Evolutionary conservation across 2,329 filamentous ascomycete genomes (phyloP).

Genomic region (Myotisia sp.): DNA sequence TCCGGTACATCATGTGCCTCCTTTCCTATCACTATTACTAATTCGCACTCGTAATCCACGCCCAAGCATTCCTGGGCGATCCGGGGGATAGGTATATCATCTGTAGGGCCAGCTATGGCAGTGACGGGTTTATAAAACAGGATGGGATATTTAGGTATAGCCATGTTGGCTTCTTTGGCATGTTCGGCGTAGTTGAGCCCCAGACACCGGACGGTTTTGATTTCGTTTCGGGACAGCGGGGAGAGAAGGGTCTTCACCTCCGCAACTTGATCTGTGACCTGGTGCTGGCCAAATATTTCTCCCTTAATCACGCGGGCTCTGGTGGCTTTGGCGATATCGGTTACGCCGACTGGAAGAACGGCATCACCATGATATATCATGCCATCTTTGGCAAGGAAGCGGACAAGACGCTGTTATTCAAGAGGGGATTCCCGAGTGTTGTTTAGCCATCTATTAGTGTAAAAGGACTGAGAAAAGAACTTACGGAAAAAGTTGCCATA

Average conservation of each 20-base stretch:
- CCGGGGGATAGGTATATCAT: slow-evolving; percentile 50
- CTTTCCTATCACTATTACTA: slow-evolving; percentile 59
- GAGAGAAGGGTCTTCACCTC: slow-evolving; percentile 42
- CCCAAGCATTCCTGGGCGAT: slow-evolving; percentile 53
- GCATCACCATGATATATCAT: slow-evolving; percentile 60
- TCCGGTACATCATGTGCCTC: slow-evolving; percentile 51
- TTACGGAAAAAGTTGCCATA: slow-evolving; percentile 5
- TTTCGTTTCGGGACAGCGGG: slow-evolving; percentile 48
- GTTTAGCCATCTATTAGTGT: not conserved
- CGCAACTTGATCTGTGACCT: slow-evolving; percentile 48
- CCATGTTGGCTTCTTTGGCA: slow-evolving; percentile 54
- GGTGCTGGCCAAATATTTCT: slow-evolving; percentile 50
- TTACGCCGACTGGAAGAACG: slow-evolving; percentile 47
- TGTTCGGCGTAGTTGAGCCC: slow-evolving; percentile 61
- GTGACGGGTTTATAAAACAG: slow-evolving; percentile 62
- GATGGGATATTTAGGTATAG: slow-evolving; percentile 56
- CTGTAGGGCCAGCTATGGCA: slow-evolving; percentile 48
- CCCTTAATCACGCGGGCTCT: slow-evolving; percentile 50
- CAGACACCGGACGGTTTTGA: slow-evolving; percentile 53
- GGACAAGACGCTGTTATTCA: slow-evolving; percentile 54
- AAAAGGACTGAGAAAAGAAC: not conserved
- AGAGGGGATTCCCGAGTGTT: not conserved
- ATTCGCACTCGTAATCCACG: slow-evolving; percentile 67
- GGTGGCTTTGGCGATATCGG: slow-evolving; percentile 46
- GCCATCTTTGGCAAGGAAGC: slow-evolving; percentile 59